Evolutionary conservation across 108 stramenopile species (phyloP).

Genomic region (Pseudonitzschia pungens): DNA sequence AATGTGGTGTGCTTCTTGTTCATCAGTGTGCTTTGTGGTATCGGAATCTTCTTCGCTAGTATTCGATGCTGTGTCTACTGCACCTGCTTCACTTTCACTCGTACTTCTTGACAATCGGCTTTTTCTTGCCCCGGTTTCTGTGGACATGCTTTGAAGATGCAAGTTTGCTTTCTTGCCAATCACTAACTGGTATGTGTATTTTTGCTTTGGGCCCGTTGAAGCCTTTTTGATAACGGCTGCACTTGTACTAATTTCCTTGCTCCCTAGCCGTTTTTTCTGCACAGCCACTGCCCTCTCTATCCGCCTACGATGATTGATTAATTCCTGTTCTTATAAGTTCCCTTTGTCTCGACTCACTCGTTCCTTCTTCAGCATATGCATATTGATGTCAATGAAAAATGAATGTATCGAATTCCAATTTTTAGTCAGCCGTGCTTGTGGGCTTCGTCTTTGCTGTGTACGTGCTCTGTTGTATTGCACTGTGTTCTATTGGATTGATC

Average conservation of each 20-base stretch:
- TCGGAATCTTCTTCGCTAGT: background rate
- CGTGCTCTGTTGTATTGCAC: too few species aligned
- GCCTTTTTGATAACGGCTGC: too few species aligned
- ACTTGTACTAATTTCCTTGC: background rate
- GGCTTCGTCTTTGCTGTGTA: background rate
- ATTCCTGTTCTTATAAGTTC: background rate
- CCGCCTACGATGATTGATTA: background rate
- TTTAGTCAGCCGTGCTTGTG: background rate
- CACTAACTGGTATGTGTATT: background rate
- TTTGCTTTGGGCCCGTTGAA: too few species aligned
- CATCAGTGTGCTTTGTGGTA: constrained; percentile 3
- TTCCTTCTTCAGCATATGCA: constrained; percentile 7
- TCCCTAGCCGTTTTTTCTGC: background rate
- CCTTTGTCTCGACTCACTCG: background rate
- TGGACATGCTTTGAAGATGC: constrained; percentile 31
- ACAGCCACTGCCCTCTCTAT: background rate
- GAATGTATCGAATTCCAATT: background rate
- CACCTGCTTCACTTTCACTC: constrained; percentile 13
- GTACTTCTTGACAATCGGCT: constrained; percentile 25
- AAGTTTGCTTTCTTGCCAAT: constrained; percentile 1
- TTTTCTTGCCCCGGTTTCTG: constrained; percentile 22
- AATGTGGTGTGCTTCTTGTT: background rate
- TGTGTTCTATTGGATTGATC: too few species aligned
- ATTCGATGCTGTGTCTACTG: constrained; percentile 6
- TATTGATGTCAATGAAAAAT: constrained; percentile 10